Evolutionary conservation across 352 stramenopile species (phyloP), one percentile per base, ranked within the genome.

Genomic region (Phytophthora cactorum): DNA sequence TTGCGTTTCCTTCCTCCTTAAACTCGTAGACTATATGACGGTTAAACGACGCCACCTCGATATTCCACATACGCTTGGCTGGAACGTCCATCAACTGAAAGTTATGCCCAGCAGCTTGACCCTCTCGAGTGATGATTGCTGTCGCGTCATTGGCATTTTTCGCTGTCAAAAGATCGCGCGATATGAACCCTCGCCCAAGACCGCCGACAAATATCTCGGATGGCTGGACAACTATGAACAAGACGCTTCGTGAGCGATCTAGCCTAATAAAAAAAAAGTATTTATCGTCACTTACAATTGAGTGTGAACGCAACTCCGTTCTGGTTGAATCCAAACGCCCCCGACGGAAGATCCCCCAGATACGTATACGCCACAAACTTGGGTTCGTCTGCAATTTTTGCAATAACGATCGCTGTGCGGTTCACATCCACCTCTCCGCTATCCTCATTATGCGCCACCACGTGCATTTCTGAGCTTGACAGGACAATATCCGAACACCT

Each of bases 371-470:
- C 85, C 27, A 91, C 80, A 55, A 93, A 93, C 58, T 78, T 81
- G 1, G 81, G 78, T 15, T 74, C 63, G 31, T 72, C 31, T 0
- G 67, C 76, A 67, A 93, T 90, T 36, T 77, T 67, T 22, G 83
- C 85, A 22, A 76, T 86, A 31, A 93, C 68, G 52, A 93, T 81
- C 4, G 78, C 82, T 31, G 85, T 90, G 56, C 77, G 77, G 59
- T 91, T 91, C 36, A 91, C 68, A 52, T 91, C 83, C 12, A 67
- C 52, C 8, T 65, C 71, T 8, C 56, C 72, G 17, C 74, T 77
- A 63, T 93, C 85, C 72, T 93, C 85, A 54, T 93, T 93, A 68
- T 93, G 85, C 1, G 78, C 85, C 28, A 93, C 85, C 14, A 88
- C 68, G 22, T 74, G 78, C 17, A 85, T 53, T 3, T 73, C 28